Evolutionary conservation across 2,329 filamentous ascomycete species (phyloP), one percentile per base, ranked within the genome.

Genomic region (Pseudogymnoascus sp.): DNA sequence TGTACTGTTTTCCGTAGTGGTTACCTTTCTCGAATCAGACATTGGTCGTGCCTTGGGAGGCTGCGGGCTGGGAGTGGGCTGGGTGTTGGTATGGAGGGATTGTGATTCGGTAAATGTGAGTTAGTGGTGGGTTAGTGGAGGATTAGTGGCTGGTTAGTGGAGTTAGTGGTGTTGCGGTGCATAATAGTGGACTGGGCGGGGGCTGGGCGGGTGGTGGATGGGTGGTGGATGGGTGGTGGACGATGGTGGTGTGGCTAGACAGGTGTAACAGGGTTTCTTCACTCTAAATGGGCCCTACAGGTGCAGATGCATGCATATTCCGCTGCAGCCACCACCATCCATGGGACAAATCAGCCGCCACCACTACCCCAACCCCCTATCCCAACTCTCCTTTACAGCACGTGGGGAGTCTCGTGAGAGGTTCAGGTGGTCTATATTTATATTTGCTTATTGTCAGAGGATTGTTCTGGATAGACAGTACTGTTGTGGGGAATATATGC

Each of bases 31-130:
- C 28, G 49, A 55, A 55, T 33, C 49, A 55, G 49, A 33, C 49
- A 55, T 33, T 55, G 49, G 49, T 55, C 49, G 49, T 55, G 49
- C 49, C 49, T 55, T 55, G n/a, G 11, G 25, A 55, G 25, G 28
- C n/a, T 55, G 28, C 45, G 49, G 49, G 49, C 49, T 55, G 16
- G 49, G 5, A 12, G 49, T 55, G 49, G 49, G 49, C 49, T 42
- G 22, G 58, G 16, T n/a, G 19, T 39, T 60, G 33, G 9, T 22
- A 38, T 60, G 16, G 5, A 33, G 30, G n/a, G 2, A 14, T 33
- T 12, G 16, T 55, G 49, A 55, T 55, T 55, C 49, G 42, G 45
- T 16, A 14, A 14, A 30, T 16, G 23, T 14, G 22, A 23, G 22
- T 49, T 49, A n/a, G 42, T 5, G 12, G 42, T 28, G 45, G 8